A percentile compares a stretch with the other conserved stretches of the same genome.
Evolutionary conservation across 495 filamentous ascomycete genomes (phyloP).

Genomic region (Letharia lupina): DNA sequence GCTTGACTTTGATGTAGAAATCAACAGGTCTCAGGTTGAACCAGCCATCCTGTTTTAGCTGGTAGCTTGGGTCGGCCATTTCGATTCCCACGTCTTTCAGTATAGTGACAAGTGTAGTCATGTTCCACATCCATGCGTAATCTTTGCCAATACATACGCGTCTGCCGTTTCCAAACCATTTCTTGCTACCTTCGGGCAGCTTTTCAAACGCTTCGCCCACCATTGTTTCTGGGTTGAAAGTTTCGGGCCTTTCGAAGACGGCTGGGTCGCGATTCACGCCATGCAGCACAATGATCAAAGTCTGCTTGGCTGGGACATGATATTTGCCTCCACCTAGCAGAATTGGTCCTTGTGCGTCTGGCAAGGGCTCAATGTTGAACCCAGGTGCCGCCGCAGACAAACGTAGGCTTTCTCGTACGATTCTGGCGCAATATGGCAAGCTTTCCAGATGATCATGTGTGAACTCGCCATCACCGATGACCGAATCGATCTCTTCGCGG

Average conservation of each 20-base stretch:
- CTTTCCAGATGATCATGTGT: constrained; percentile 51
- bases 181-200: constrained; percentile 53
- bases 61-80: constrained; percentile 38
- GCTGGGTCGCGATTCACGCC: constrained; percentile 61
- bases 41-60: constrained; percentile 31
- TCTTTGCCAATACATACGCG: constrained; percentile 56
- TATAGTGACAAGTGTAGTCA: constrained; percentile 35
- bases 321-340: constrained; percentile 58
- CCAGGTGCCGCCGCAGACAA: constrained; percentile 56
- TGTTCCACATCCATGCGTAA: constrained; percentile 56
- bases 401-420: constrained; percentile 66
- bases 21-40: constrained; percentile 26
- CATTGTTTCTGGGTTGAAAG: constrained; percentile 63
- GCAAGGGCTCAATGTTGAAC: constrained; percentile 50
- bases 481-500: constrained; percentile 37
- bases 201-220: constrained; percentile 53
- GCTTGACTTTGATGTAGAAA: constrained; percentile 22
- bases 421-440: constrained; percentile 55
- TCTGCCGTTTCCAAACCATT: constrained; percentile 63
- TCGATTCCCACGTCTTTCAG: constrained; percentile 38
- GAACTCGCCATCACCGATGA: constrained; percentile 32
- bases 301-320: constrained; percentile 49
- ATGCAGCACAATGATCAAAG: constrained; percentile 54
- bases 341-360: constrained; percentile 43
- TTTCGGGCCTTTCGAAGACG: constrained; percentile 56